Base-by-base conservation (phyloP, 2,329 filamentous ascomycete genomes). In the Neonectria magnoliae region DNA sequence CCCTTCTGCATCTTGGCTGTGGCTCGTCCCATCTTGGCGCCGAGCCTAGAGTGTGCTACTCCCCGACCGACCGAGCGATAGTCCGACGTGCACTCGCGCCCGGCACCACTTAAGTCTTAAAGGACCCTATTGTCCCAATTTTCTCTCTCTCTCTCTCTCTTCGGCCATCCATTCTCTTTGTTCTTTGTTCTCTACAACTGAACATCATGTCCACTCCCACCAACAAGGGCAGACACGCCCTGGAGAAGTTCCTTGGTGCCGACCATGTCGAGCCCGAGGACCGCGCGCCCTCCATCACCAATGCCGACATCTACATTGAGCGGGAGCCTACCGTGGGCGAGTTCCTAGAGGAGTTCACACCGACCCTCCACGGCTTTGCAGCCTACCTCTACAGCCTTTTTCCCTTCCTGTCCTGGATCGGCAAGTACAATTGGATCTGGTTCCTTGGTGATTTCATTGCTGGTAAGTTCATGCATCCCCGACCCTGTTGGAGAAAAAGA, bases 381-480 rank as follows among this genome's bases (percentile, higher is more conserved):
- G 60, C 58, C 38, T 84, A 84, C 65, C 38, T 83, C 55, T 76
- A 74, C 62, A 78, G 76, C 65, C 73, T 86, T 18, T 85, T 86
- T 65, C 84, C 84, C 2, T 85, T 85, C 70, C 71, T 81, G 62
- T 77, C 76, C 14, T 86, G 84, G 84, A 83, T 85, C 58, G 80
- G 80, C 67, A 84, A 83, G 57, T 85, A 85, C 73, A 85, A 85
- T 65, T 65, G 76, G 58, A 76, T 77, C 13, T 85, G 83, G 83
- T 75, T 84, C 31, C 57, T 81, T 27, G 83, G 83, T 65, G 83
- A 85, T 61, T 64, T 82, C 31, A 79, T 84, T 66, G 82, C 81
- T 64, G 82, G 83, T 76, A 71, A 71, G 77, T 69, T 36, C 36
- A 36, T 50, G 13, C n/a, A 20, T 45, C 20, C 27, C 41, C 8